phyloP scores from a whole-genome alignment of 73 alveolate genomes.

The Tetrahymena thermophila region DNA sequence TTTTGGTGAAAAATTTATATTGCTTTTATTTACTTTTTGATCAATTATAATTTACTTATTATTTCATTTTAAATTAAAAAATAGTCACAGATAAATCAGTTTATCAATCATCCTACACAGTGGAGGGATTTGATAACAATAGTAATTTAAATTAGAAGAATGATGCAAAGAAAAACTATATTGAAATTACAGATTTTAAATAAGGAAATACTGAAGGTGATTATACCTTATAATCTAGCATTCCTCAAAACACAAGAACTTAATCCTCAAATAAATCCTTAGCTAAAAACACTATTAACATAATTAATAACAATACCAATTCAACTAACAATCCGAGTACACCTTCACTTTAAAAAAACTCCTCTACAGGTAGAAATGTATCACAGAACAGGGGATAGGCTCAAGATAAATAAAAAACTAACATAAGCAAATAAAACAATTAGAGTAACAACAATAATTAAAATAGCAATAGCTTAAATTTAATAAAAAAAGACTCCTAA shows the following conservation, averaged over 20 bases:
- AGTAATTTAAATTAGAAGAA: not conserved
- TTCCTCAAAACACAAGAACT: not conserved
- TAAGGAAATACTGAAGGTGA: not conserved
- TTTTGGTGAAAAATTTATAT: not conserved
- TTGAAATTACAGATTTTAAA: not conserved
- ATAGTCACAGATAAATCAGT: not conserved
- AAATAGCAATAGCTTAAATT: not conserved
- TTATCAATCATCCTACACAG: not conserved
- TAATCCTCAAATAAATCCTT: not conserved
- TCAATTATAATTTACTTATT: not conserved
- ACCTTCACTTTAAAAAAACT: not conserved
- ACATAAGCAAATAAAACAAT: not conserved
- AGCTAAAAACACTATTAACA: not conserved
- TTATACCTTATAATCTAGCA: not conserved
- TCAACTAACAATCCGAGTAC: not conserved
- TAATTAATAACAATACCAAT: not conserved
- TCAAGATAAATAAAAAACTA: not conserved
- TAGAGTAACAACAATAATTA: not conserved
- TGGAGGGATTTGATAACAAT: not conserved
- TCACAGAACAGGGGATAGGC: not conserved
- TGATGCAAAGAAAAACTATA: not conserved
- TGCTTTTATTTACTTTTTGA: not conserved
- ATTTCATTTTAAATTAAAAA: not conserved
- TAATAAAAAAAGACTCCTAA: not conserved
- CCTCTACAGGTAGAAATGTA: not conserved